Base-by-base conservation (phyloP, 768 basidiomycete genomes). In the Neoboletus subvelutipes region DNA sequence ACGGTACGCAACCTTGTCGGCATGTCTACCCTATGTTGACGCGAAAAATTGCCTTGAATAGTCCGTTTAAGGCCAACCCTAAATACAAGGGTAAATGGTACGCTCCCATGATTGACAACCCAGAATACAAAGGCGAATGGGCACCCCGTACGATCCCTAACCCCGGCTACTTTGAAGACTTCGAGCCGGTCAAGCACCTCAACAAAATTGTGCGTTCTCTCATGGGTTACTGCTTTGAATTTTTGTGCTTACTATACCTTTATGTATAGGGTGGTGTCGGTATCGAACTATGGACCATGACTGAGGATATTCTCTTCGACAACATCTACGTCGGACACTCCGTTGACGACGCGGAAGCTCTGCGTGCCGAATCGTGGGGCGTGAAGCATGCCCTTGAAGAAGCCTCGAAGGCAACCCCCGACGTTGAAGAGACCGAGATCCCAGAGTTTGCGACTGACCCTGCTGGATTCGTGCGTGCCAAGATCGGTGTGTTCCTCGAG, bases 271-370 rank as follows among this genome's bases (percentile, higher is more conserved):
- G 92, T 64, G 94, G 94, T 76, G 84, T 97, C 59, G 95, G 95
- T 68, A 95, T 98, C 63, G 97, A 99, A 76, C 86, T 98, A 65
- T 99, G 97, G 97, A 96, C 96, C 45, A 99, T 98, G 97, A 96
- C 95, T 42, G 91, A 91, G 75, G 88, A 92, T 69, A 94, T 94
- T 65, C 81, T 94, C 64, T 95, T 94, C 72, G 86, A 92, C 76
- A 94, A 93, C 78, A 85, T 99, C 69, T 98, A 94, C 78, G 74
- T 99, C 56, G 94, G 94, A 57, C 88, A 94, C 80, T 95, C 94
- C 20, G 70, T 84, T 56, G 84, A 85, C 39, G 93, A 96, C 58
- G 97, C 97, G 60, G 85, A 90, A 73, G 75, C 77, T 12, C 75
- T 99, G 63, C 92, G 94, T 54, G 75, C 78, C 17, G 92, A 95